Base-by-base conservation (phyloP, 345 rosid species). In the Populus nigra region DNA sequence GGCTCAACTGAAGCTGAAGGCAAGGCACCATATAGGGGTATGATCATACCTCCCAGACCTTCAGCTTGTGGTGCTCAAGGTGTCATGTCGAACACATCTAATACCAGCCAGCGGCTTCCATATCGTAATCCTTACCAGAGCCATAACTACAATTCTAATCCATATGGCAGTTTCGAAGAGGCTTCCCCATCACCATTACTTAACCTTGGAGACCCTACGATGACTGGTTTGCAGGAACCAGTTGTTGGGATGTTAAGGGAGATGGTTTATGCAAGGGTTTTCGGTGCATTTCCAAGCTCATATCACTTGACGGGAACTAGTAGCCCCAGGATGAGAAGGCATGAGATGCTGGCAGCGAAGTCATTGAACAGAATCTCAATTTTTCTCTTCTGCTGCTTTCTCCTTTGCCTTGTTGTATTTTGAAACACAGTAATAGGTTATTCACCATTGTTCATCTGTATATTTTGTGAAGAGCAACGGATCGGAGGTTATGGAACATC, bases 341-440 rank as follows among this genome's bases (percentile, higher is more conserved):
- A 80, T 74, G 89, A 83, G 82, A 83, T 96, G 84, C 96, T 84
- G 71, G 92, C 89, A 8, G 85, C 91, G 50, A 91, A 87, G 76
- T 93, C 94, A 11, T 82, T 96, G 25, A 88, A 88, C 83, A 92
- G 97, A 88, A 82, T 96, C 68, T 91, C 92, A 45, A 75, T 93
- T 79, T 96, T 96, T 81, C 86, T 96, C 49, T 85, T 91, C 86
- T 96, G 98, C 71, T 93, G 91, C 82, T 83, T 91, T 78, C 84
- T 93, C 63, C 72, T 96, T 77, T 96, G 99, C 84, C 86, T 96
- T 17, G 35, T 96, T n/a, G 90, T 96, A 50, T 96, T 96, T 84
- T 96, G 88, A 91, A 36, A 43, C 8, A 39, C 22, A 2, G 33
- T 43, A 27, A 9, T 22, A 47, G 55, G 36, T 47, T 57, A 49